Percentiles rank a stretch among this genome's conserved stretches.
These are phyloP conservation scores for Perkinsela sp. DNA, from an alignment of 208 protist species.

Conservation along the genomic window DNA sequence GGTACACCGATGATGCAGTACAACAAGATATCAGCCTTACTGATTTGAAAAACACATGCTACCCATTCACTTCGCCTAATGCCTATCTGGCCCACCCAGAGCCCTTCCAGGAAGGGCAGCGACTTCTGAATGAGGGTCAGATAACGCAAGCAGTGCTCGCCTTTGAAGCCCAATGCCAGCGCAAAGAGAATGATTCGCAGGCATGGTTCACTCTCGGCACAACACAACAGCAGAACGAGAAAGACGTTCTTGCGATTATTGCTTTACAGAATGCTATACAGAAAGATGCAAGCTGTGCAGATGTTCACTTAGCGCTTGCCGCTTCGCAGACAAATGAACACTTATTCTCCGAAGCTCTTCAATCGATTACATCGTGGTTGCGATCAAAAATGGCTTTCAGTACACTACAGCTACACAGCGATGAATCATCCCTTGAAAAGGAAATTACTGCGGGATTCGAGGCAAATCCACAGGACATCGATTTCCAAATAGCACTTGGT, in stretches of 20 bases:
- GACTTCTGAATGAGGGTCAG: constrained; percentile 31
- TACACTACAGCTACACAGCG: neutral
- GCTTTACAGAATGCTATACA: constrained; percentile 40
- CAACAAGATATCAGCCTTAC: constrained; percentile 15
- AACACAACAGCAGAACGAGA: constrained; percentile 61
- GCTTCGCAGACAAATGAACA: constrained; percentile 60
- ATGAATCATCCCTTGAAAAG: neutral
- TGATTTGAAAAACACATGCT: constrained; percentile 28
- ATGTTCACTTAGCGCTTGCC: constrained; percentile 29
- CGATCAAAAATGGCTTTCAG: neutral
- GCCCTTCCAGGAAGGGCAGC: constrained; percentile 28
- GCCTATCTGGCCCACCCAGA: constrained; percentile 38
- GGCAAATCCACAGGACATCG: constrained; percentile 6
- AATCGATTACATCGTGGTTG: constrained; percentile 40
- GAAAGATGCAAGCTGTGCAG: constrained; percentile 23
- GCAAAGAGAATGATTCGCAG: constrained; percentile 21
- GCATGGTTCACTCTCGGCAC: constrained; percentile 41
- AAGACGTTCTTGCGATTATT: constrained; percentile 48
- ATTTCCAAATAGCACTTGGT: constrained; percentile 39
- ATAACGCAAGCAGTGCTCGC: constrained; percentile 51
- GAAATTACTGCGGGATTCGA: constrained; percentile 3
- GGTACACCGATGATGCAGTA: neutral
- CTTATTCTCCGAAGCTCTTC: constrained; percentile 25
- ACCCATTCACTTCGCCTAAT: constrained; percentile 59
- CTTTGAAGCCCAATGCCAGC: constrained; percentile 55